A percentile compares a stretch with the other conserved stretches of the same genome.
phyloP scores from a whole-genome alignment of 495 filamentous ascomycete species.

The Neurospora sp. region DNA sequence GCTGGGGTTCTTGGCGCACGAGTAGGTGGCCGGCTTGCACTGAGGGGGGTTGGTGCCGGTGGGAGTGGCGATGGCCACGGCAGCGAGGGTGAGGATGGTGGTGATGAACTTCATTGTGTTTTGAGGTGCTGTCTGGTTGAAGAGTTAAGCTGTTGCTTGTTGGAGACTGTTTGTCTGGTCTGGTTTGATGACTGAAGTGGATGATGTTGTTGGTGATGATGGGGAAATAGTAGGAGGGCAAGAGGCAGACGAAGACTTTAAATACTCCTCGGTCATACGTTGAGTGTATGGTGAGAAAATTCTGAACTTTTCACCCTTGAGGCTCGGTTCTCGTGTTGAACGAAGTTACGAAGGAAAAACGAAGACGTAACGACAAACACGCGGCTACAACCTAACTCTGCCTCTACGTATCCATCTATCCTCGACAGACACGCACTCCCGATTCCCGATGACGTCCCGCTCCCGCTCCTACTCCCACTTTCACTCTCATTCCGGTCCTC shows the following conservation, averaged over 20 bases:
- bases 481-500: not conserved
- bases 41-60: not conserved
- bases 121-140: not conserved
- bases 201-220: not conserved
- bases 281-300: not conserved
- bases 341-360: not conserved
- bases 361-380: not conserved
- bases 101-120: slow-evolving; percentile 17
- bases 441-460: not conserved
- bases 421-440: not conserved
- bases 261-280: not conserved
- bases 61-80: slow-evolving; percentile 9
- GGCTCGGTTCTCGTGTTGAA: not conserved
- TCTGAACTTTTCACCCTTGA: not conserved
- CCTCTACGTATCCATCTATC: not conserved
- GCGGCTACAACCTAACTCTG: not conserved
- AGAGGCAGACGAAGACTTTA: not conserved
- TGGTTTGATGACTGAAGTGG: not conserved
- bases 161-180: not conserved
- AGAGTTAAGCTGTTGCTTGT: not conserved
- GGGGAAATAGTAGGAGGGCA: not conserved
- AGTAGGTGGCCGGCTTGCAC: slow-evolving; percentile 20
- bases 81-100: slow-evolving; percentile 11
- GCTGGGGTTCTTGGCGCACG: slow-evolving; percentile 10
- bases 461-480: not conserved